These are phyloP conservation scores for Podila clonocystis DNA, from an alignment of 192 early-diverging fungal species.

Conservation along the genomic window DNA sequence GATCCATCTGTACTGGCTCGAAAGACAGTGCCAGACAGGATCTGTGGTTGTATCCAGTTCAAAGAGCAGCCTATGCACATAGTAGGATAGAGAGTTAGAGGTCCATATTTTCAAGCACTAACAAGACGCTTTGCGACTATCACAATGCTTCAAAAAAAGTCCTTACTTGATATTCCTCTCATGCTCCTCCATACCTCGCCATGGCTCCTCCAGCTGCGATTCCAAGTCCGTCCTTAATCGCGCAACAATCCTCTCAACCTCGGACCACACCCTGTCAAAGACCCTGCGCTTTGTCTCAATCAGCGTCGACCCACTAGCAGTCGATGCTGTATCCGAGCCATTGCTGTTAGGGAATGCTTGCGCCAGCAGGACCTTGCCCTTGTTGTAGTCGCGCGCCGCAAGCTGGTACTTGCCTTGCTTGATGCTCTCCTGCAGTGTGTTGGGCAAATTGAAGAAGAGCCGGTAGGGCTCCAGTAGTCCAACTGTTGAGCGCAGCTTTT, in stretches of 20 bases:
- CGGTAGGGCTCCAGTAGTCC: slow-evolving; percentile 94
- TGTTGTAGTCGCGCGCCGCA: slow-evolving; percentile 95
- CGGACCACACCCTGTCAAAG: slow-evolving; percentile 95
- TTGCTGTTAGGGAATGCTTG: slow-evolving; percentile 30
- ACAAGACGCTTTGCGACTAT: too few species aligned
- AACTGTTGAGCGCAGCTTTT: slow-evolving; percentile 91
- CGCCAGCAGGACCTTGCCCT: slow-evolving; percentile 75
- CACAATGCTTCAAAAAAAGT: too few species aligned
- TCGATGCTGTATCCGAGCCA: slow-evolving; percentile 27
- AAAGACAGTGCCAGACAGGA: slow-evolving; percentile 90
- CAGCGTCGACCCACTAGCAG: slow-evolving; percentile 28
- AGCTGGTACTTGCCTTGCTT: slow-evolving; percentile 89
- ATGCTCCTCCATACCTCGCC: slow-evolving; percentile 86
- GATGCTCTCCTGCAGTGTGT: slow-evolving; percentile 83
- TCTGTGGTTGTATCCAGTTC: slow-evolving; percentile 84
- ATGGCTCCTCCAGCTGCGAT: slow-evolving; percentile 77
- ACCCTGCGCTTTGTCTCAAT: slow-evolving; percentile 69
- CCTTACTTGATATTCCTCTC: slow-evolving; percentile 85
- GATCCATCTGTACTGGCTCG: slow-evolving; percentile 90
- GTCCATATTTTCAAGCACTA: too few species aligned
- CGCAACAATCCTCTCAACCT: slow-evolving; percentile 86
- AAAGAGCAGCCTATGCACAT: slow-evolving; percentile 64
- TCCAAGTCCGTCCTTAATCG: slow-evolving; percentile 79
- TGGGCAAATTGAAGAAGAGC: slow-evolving; percentile 97
- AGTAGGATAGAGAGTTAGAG: background rate